Conservation (phyloP, 805 yeast species). For the Pichia deserticola region DNA sequence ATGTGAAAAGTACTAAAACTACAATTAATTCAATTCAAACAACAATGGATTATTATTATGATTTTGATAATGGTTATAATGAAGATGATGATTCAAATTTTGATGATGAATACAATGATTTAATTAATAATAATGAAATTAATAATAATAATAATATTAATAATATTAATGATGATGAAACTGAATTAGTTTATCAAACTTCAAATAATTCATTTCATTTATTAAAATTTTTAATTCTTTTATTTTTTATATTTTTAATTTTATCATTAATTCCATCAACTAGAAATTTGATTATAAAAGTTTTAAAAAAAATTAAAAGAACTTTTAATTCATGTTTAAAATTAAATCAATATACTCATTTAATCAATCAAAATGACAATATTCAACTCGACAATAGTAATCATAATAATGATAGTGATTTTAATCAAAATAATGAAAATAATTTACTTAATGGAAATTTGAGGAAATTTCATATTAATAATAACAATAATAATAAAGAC, state of each 20-base stretch:
- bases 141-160: not conserved
- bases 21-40: not conserved
- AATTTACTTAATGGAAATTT: not conserved
- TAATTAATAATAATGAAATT: not conserved
- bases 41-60: not conserved
- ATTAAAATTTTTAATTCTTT: not conserved
- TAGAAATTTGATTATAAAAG: not conserved
- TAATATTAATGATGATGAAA: constrained; percentile 3
- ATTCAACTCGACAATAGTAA: no score
- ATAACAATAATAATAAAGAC: not conserved
- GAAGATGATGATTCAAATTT: not conserved
- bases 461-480: constrained; percentile 4
- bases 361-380: no score
- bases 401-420: not conserved
- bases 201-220: not conserved
- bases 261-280: not conserved
- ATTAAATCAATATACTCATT: not conserved
- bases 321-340: not conserved
- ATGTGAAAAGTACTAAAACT: not conserved
- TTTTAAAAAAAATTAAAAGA: not conserved
- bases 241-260: not conserved
- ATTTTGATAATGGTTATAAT: not conserved
- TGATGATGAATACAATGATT: not conserved
- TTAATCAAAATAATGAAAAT: not conserved
- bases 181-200: not conserved